phyloP scores from a whole-genome alignment of 805 yeast genomes.

The Metschnikowia orientalis region DNA sequence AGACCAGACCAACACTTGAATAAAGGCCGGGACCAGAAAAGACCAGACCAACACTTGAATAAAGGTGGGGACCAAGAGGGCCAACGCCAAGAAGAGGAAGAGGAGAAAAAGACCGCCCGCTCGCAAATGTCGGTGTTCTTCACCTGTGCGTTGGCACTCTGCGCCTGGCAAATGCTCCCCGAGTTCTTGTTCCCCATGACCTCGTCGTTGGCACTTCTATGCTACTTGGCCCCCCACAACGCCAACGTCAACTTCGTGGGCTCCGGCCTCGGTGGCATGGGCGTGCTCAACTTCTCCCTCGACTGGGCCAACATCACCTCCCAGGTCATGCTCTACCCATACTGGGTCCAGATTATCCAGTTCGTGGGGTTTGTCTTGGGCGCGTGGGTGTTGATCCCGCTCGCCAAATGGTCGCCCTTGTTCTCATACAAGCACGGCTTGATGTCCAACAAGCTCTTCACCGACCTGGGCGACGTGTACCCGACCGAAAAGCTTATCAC shows the following conservation, averaged over 20 bases:
- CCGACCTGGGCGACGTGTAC: conserved; percentile 34
- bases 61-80: too few species aligned
- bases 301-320: conserved; percentile 55
- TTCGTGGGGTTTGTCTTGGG: conserved; percentile 43
- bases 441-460: conserved; percentile 44
- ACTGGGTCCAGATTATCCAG: conserved; percentile 49
- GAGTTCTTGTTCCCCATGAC: conserved; percentile 46
- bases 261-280: conserved; percentile 52
- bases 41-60: too few species aligned
- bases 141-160: conserved; percentile 22
- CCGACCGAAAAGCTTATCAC: conserved; percentile 42
- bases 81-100: too few species aligned
- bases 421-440: conserved; percentile 34
- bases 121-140: conserved; percentile 37
- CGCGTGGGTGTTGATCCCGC: conserved; percentile 48
- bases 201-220: conserved; percentile 45
- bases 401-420: conserved; percentile 41
- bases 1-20: too few species aligned
- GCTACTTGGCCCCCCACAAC: conserved; percentile 47
- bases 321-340: conserved; percentile 46
- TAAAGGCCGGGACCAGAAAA: too few species aligned
- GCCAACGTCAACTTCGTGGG: conserved; percentile 41
- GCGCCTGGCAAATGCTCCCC: conserved; percentile 46
- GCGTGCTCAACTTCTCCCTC: conserved; percentile 43
- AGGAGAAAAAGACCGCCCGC: too few species aligned